A percentile compares a stretch with the other conserved stretches of the same genome.
phyloP scores from a whole-genome alignment of 106 monocot species.

The Dioscorea zingiberensis region DNA sequence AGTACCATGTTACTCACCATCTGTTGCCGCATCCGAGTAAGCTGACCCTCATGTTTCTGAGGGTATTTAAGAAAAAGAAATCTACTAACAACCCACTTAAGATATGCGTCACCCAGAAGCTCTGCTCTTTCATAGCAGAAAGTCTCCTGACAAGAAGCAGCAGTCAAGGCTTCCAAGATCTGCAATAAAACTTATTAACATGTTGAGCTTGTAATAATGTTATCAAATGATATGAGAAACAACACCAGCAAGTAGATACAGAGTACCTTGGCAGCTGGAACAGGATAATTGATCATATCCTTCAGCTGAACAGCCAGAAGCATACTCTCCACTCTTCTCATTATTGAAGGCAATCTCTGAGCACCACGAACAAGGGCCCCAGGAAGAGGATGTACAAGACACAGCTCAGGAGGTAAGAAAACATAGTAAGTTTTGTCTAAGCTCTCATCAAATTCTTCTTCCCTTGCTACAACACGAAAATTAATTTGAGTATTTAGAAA shows the following conservation, averaged over 20 bases:
- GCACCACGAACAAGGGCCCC: slow-evolving; percentile 92
- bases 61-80: slow-evolving; percentile 95
- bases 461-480: slow-evolving; percentile 33
- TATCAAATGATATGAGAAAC: neutral
- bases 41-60: slow-evolving; percentile 96
- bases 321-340: slow-evolving; percentile 95
- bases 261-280: slow-evolving; percentile 71
- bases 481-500: neutral
- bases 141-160: slow-evolving; percentile 97
- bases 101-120: slow-evolving; percentile 94
- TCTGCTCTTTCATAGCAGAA: slow-evolving; percentile 97
- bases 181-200: slow-evolving; percentile 9
- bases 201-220: neutral
- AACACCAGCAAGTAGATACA: neutral
- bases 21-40: slow-evolving; percentile 96
- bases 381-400: slow-evolving; percentile 95
- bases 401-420: slow-evolving; percentile 88
- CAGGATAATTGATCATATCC: slow-evolving; percentile 68
- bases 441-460: slow-evolving; percentile 60
- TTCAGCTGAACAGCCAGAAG: slow-evolving; percentile 90
- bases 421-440: slow-evolving; percentile 97
- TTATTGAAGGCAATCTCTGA: slow-evolving; percentile 91
- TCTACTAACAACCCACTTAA: slow-evolving; percentile 99
- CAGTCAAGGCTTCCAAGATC: slow-evolving; percentile 99
- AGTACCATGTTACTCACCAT: slow-evolving; percentile 98